Evolutionary conservation across 176 grass and related monocot genomes (phyloP).

Genomic region (Carex myosuroides): DNA sequence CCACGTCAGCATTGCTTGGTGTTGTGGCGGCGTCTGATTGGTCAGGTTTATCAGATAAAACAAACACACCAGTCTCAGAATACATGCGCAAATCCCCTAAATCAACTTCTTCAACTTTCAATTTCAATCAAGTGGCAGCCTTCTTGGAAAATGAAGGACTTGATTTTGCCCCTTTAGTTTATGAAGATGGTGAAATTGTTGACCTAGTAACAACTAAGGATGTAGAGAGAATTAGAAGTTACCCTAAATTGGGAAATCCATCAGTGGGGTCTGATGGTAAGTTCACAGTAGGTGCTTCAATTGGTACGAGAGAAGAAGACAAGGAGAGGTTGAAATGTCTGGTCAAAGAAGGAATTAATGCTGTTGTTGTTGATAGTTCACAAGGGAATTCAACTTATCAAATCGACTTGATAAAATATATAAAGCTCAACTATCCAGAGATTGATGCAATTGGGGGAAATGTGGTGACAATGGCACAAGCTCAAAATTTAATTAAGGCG

Average conservation of each 20-base stretch:
- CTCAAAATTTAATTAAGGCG: conserved; percentile 59
- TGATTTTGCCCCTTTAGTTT: conserved; percentile 66
- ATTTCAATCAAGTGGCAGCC: conserved; percentile 50
- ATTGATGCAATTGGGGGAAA: conserved; percentile 87
- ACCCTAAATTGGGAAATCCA: conserved; percentile 64
- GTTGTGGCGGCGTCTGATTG: conserved; percentile 47
- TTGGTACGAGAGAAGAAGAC: conserved; percentile 77
- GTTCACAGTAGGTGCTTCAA: conserved; percentile 57
- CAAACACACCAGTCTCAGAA: conserved; percentile 19
- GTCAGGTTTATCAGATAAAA: conserved; percentile 13
- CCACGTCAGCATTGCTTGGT: conserved; percentile 53
- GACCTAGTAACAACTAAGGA: conserved; percentile 69
- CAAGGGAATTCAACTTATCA: conserved; percentile 95
- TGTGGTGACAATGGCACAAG: conserved; percentile 70
- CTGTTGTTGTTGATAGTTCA: conserved; percentile 78
- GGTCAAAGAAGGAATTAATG: conserved; percentile 66
- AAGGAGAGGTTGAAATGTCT: conserved; percentile 67
- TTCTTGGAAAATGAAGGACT: conserved; percentile 62
- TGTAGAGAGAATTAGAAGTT: conserved; percentile 64
- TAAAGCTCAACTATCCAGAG: conserved; percentile 51
- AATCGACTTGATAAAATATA: conserved; percentile 80
- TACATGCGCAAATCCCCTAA: conserved; percentile 58
- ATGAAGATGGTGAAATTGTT: conserved; percentile 51
- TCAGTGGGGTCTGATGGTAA: conserved; percentile 62
- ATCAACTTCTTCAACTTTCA: conserved; percentile 35